These are phyloP conservation scores for Aspergillus campestris DNA, from an alignment of 495 filamentous ascomycete species.

Conservation along the genomic window DNA sequence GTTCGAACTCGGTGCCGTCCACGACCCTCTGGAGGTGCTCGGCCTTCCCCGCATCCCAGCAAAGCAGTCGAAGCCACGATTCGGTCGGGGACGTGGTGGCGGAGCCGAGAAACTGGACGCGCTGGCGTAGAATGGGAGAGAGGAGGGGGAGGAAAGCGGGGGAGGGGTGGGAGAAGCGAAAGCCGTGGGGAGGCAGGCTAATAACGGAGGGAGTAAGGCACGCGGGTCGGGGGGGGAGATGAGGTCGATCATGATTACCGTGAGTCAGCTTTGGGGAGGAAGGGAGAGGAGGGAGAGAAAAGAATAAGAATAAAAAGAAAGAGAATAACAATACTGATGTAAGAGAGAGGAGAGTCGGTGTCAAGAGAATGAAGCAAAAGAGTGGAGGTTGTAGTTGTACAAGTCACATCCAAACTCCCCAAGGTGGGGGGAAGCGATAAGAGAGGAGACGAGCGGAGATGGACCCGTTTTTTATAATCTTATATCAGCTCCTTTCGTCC, in stretches of 20 bases:
- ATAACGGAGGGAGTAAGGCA: slow-evolving; percentile 61
- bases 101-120: slow-evolving; percentile 65
- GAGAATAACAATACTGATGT: not conserved
- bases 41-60: slow-evolving; percentile 65
- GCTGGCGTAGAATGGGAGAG: slow-evolving; percentile 84
- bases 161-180: slow-evolving; percentile 66
- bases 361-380: slow-evolving; percentile 2
- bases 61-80: slow-evolving; percentile 86
- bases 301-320: not conserved
- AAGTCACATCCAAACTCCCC: too few relatives aligned
- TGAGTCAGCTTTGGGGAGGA: not conserved
- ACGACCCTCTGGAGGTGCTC: slow-evolving; percentile 58
- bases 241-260: slow-evolving; percentile 37
- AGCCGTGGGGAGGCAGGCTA: slow-evolving; percentile 80
- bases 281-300: not conserved
- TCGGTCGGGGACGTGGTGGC: slow-evolving; percentile 49
- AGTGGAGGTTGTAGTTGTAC: too few relatives aligned
- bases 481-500: too few relatives aligned
- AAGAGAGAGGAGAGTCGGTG: slow-evolving; percentile 4
- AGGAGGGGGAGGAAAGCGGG: slow-evolving; percentile 72
- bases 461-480: too few relatives aligned
- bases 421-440: not conserved
- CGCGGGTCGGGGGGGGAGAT: slow-evolving; percentile 58
- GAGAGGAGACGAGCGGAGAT: not conserved
- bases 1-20: slow-evolving; percentile 61